Percentiles rank a stretch among this genome's conserved stretches.
Evolutionary conservation across 164 flowering plant species (phyloP).

Genomic region (Macadamia tetraphylla): DNA sequence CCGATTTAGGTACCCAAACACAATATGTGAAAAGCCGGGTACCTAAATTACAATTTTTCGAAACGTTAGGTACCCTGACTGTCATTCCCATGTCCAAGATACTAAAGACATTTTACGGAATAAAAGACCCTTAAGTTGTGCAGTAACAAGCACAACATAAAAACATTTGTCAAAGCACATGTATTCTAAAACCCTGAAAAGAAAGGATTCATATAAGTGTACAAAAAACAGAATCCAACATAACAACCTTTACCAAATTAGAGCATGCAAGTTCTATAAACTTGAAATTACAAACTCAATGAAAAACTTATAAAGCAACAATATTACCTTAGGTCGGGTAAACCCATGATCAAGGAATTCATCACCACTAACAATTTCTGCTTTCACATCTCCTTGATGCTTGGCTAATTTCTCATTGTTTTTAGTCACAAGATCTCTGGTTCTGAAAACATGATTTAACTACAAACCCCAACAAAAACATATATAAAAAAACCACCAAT

Average conservation of each 20-base stretch:
- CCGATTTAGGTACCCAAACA: too few species aligned
- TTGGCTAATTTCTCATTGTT: slow-evolving; percentile 66
- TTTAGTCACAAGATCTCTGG: slow-evolving; percentile 65
- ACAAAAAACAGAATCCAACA: neutral
- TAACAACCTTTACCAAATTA: too few species aligned
- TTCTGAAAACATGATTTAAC: slow-evolving; percentile 80
- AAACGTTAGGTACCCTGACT: too few species aligned
- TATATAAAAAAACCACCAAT: neutral
- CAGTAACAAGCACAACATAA: too few species aligned
- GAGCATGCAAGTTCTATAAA: neutral
- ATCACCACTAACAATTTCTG: slow-evolving; percentile 31
- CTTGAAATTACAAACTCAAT: too few species aligned
- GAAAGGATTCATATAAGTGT: neutral
- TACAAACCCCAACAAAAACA: slow-evolving; percentile 23
- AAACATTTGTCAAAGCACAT: too few species aligned
- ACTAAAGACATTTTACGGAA: too few species aligned
- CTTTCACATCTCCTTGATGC: slow-evolving; percentile 30
- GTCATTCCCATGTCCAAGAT: too few species aligned
- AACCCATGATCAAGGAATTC: slow-evolving; percentile 77
- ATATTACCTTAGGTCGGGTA: slow-evolving; percentile 86
- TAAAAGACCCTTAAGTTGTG: too few species aligned
- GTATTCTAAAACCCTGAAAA: too few species aligned
- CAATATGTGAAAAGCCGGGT: too few species aligned
- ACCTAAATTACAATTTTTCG: too few species aligned
- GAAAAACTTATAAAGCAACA: neutral